Conservation (phyloP, 164 flowering plant genomes). For the Cinnamomum micranthum region DNA sequence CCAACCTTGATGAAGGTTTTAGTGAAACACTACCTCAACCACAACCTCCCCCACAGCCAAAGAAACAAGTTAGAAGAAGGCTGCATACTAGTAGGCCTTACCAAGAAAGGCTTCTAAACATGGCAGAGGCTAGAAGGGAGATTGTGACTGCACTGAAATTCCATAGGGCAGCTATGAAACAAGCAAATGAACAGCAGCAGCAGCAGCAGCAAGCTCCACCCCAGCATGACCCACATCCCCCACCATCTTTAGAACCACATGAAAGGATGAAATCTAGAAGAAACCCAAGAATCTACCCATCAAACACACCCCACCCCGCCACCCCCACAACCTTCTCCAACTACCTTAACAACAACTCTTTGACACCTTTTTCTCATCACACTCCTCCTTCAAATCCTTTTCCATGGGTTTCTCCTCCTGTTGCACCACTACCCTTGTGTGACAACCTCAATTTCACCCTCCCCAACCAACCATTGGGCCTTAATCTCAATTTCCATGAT, state of each 20-base stretch:
- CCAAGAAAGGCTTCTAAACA: conserved; percentile 80
- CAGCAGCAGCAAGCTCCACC: conserved; percentile 30
- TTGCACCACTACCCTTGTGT: conserved; percentile 23
- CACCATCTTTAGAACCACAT: conserved; percentile 29
- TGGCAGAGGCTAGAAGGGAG: conserved; percentile 89
- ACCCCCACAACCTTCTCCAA: conserved; percentile 12
- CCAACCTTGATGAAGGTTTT: conserved; percentile 21
- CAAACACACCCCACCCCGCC: conserved; percentile 17
- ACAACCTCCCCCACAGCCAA: conserved; percentile 41
- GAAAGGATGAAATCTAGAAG: conserved; percentile 39
- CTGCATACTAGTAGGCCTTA: conserved; percentile 82
- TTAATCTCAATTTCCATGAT: conserved; percentile 78
- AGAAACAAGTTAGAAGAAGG: conserved; percentile 82
- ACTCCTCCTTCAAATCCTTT: conserved; percentile 20
- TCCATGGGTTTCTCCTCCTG: conserved; percentile 33
- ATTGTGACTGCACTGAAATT: conserved; percentile 87
- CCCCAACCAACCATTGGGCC: conserved; percentile 77
- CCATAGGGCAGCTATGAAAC: conserved; percentile 87
- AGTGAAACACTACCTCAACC: conserved; percentile 30
- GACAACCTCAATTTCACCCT: conserved; percentile 53
- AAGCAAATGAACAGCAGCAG: conserved; percentile 52
- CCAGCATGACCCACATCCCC: conserved; percentile 16
- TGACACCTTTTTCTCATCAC: conserved; percentile 21
- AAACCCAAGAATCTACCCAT: conserved; percentile 44
- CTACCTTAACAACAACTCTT: conserved; percentile 26